Base-by-base conservation (phyloP, 306 rosid genomes). In the Dalbergia cultrata region DNA sequence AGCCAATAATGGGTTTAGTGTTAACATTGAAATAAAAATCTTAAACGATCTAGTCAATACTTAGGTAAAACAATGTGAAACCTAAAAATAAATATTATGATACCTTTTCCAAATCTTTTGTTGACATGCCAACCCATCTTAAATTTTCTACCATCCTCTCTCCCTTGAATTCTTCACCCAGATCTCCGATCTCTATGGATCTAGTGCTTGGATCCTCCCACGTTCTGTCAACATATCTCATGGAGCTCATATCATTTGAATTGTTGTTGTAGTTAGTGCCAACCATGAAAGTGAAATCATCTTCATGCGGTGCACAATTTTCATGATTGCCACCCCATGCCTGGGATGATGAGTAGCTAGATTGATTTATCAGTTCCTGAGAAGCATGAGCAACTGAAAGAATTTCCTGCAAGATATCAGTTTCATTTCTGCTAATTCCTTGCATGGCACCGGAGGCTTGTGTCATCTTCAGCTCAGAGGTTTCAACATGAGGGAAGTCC, bases 311-410 rank as follows among this genome's bases (percentile, higher is more conserved):
- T 59, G 71, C 86, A 83, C 83, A 86, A 60, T 54, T 79, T 58
- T 69, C 84, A 26, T 26, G 31, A 84, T 49, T 81, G 78, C 60
- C 85, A 79, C 81, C 89, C 85, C 82, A 87, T 44, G 78, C 31
- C 7, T 83, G 83, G 1, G 31, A 26, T 0, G 31, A 26, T 19
- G 79, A 74, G 16, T 70, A 60, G 86, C 79, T 76, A 44, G 94
- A 70, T 34, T 89, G 94, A 50, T 88, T 89, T 45, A 86, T 90
- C 18, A 92, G 85, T 34, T 90, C 90, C 45, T 93, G 95, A 44
- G 99, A 95, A 71, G 84, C 97, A 52, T 93, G 96, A 71, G 98
- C 97, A 49, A 93, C 98, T 5, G 99, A 95, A 62, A 93, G 94
- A 82, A 95, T 93, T 76, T 93, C 98, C 45, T 93, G 98, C 86